These are phyloP conservation scores for Metschnikowia koreensis DNA, from an alignment of 805 yeast species.

Conservation along the genomic window DNA sequence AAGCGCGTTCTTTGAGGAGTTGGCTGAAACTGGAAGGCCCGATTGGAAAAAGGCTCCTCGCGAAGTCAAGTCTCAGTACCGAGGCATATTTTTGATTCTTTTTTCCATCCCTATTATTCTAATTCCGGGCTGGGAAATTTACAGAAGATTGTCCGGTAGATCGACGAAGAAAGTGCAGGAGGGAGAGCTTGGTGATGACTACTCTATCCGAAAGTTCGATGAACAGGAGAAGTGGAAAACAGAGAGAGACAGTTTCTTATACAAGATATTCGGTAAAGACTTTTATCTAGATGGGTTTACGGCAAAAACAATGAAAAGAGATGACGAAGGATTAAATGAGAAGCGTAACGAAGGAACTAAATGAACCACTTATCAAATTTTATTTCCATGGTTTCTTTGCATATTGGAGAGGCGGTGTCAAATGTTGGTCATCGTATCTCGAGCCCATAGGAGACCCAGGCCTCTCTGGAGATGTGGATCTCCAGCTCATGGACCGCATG, in stretches of 20 bases:
- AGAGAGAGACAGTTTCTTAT: slow-evolving; percentile 36
- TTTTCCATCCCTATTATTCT: slow-evolving; percentile 38
- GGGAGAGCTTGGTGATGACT: slow-evolving; percentile 38
- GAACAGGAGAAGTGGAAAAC: slow-evolving; percentile 42
- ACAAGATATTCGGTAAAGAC: slow-evolving; percentile 40
- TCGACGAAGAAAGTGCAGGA: slow-evolving; percentile 40
- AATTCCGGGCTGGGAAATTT: slow-evolving; percentile 34
- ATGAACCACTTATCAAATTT: background rate
- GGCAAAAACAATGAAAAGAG: slow-evolving; percentile 34
- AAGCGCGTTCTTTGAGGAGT: slow-evolving; percentile 35
- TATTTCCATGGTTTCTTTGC: slow-evolving; percentile 17
- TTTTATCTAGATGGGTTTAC: slow-evolving; percentile 45
- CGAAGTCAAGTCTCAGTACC: slow-evolving; percentile 35
- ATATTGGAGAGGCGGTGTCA: slow-evolving; percentile 22
- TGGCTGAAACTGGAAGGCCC: slow-evolving; percentile 40
- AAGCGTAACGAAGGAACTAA: background rate
- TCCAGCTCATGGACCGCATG: slow-evolving; percentile 10
- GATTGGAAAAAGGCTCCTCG: slow-evolving; percentile 45
- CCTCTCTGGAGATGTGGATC: slow-evolving; percentile 34
- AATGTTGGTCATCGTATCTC: slow-evolving; percentile 31
- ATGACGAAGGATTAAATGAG: background rate
- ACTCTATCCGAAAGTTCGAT: slow-evolving; percentile 32
- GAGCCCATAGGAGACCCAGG: slow-evolving; percentile 36
- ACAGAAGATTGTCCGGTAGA: slow-evolving; percentile 38
- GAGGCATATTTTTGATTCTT: slow-evolving; percentile 37